Conservation (phyloP, 345 rosid species). For the Anastatica hierochuntica region DNA sequence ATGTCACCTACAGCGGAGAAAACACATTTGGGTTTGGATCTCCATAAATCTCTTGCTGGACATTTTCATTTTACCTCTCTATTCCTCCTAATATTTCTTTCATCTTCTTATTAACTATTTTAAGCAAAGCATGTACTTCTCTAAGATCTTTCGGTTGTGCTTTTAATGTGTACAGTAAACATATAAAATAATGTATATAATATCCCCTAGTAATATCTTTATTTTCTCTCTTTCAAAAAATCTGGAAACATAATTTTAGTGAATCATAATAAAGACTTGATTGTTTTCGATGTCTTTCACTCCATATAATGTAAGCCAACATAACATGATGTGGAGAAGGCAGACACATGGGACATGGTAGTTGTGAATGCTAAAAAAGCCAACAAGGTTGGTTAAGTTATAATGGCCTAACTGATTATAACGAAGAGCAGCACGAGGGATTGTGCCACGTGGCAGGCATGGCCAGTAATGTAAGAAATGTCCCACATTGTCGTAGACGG, state of each 20-base stretch:
- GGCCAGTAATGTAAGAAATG: slow-evolving; percentile 5
- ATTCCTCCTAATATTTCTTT: background rate
- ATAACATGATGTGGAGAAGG: slow-evolving; percentile 10
- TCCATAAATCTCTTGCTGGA: slow-evolving; percentile 12
- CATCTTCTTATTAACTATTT: background rate
- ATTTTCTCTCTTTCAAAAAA: background rate
- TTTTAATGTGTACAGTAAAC: slow-evolving; percentile 17
- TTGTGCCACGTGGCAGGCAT: slow-evolving; percentile 14
- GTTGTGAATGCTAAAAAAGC: background rate
- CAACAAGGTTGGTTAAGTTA: background rate
- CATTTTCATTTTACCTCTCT: background rate
- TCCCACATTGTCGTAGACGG: too few species aligned
- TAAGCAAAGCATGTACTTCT: slow-evolving; percentile 15
- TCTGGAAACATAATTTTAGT: background rate
- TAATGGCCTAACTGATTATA: background rate
- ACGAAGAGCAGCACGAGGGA: background rate
- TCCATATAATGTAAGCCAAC: background rate
- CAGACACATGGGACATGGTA: background rate
- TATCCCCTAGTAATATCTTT: background rate
- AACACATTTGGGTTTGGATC: slow-evolving; percentile 57
- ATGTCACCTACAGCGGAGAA: slow-evolving; percentile 81
- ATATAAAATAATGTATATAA: slow-evolving; percentile 16
- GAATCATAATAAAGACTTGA: background rate
- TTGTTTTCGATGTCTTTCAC: background rate
- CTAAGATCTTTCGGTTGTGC: slow-evolving; percentile 7